Conservation (phyloP, 2,329 filamentous ascomycete genomes). For the Pseudogymnoascus sp. region DNA sequence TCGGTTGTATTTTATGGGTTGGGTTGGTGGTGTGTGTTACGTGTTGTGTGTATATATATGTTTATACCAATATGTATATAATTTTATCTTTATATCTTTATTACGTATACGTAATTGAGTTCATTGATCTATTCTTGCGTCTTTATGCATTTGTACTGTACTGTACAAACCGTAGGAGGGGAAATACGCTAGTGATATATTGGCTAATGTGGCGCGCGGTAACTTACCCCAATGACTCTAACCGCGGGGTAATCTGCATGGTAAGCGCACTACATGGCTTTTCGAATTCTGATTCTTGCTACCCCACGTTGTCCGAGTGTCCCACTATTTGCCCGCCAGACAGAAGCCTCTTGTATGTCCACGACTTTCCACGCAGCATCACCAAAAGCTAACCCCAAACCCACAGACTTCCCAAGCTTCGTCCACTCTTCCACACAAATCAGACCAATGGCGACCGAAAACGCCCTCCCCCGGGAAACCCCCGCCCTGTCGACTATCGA, state of each 20-base stretch:
- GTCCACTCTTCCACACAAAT: neutral
- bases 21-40: constrained; percentile 5
- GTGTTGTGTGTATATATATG: constrained; percentile 7
- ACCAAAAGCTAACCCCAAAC: neutral
- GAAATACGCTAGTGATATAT: neutral
- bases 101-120: neutral
- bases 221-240: neutral
- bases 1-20: constrained; percentile 6
- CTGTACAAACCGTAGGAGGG: neutral
- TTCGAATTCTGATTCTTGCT: constrained; percentile 4
- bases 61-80: constrained; percentile 6
- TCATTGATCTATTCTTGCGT: neutral
- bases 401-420: neutral
- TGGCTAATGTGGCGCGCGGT: neutral
- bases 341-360: neutral
- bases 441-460: neutral
- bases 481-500: constrained; percentile 44
- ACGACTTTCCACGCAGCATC: neutral
- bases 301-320: constrained; percentile 3
- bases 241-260: neutral
- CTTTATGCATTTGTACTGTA: neutral
- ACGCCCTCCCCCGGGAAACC: neutral
- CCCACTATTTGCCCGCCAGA: neutral
- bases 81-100: neutral
- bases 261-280: neutral